A percentile compares a stretch with the other conserved stretches of the same genome.
Conservation (phyloP, 768 basidiomycete species). For the Macrolepiota dolichaula region DNA sequence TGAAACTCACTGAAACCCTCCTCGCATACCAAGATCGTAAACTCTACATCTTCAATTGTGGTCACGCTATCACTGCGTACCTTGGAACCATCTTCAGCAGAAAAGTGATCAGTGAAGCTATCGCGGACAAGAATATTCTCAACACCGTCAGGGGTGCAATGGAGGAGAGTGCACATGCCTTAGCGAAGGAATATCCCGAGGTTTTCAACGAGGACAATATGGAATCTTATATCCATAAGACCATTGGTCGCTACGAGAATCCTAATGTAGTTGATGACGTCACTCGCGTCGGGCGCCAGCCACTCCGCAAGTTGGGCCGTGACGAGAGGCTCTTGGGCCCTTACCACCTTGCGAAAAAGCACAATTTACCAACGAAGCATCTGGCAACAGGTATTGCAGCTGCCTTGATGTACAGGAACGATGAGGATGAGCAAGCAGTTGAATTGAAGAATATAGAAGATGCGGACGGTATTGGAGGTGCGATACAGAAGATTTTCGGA, state of each 20-base stretch:
- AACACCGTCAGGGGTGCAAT: slow-evolving; percentile 1
- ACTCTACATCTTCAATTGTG: slow-evolving; percentile 8
- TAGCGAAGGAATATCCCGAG: slow-evolving; percentile 6
- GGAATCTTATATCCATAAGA: slow-evolving; percentile 4
- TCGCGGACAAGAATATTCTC: neutral
- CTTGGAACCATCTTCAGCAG: slow-evolving; percentile 3
- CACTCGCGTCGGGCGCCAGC: slow-evolving; percentile 4
- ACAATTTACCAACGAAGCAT: neutral
- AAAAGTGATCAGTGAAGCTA: neutral
- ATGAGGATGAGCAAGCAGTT: slow-evolving; percentile 4
- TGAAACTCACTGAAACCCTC: slow-evolving; percentile 9
- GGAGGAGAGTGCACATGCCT: neutral
- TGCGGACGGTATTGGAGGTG: neutral
- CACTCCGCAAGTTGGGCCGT: neutral
- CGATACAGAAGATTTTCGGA: neutral
- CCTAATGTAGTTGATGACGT: slow-evolving; percentile 3
- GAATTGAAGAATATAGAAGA: neutral
- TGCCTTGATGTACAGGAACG: slow-evolving; percentile 10
- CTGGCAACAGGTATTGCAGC: neutral
- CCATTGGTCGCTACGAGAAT: slow-evolving; percentile 7
- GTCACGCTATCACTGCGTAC: slow-evolving; percentile 6
- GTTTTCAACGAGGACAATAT: neutral
- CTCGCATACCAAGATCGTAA: slow-evolving; percentile 8
- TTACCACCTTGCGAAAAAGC: slow-evolving; percentile 6
- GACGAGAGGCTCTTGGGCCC: slow-evolving; percentile 6